phyloP scores from a whole-genome alignment of 75 land plant genomes.

The Cupressus sempervirens region DNA sequence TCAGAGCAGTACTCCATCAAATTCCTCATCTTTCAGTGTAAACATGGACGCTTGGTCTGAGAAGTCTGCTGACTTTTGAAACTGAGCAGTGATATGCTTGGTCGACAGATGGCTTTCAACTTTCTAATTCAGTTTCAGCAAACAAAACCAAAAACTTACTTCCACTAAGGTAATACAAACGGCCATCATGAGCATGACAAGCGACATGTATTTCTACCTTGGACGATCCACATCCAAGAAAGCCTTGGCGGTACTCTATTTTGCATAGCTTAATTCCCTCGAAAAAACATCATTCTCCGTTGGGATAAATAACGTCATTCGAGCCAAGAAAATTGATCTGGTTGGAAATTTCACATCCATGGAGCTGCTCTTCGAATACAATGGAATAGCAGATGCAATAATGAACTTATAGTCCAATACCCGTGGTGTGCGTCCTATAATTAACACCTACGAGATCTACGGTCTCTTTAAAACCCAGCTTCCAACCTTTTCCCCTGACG shows the following conservation, averaged over 20 bases:
- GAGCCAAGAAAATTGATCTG: too few species aligned
- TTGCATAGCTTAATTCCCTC: neutral
- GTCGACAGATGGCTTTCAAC: neutral
- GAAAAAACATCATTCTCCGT: neutral
- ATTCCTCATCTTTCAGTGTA: too few species aligned
- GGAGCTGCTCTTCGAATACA: neutral
- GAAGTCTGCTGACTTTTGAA: too few species aligned
- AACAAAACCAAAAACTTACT: neutral
- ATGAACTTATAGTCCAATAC: neutral
- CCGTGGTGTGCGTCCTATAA: neutral
- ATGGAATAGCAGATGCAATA: neutral
- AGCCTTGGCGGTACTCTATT: neutral
- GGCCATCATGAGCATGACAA: neutral
- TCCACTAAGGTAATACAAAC: neutral
- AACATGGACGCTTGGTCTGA: too few species aligned
- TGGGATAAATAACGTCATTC: neutral
- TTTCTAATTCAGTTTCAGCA: neutral
- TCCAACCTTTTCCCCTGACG: neutral
- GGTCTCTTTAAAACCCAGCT: neutral
- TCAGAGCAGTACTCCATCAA: too few species aligned
- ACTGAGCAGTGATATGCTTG: neutral
- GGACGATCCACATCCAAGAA: too few species aligned
- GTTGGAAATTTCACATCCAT: neutral
- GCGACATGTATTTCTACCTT: too few species aligned
- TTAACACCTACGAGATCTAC: neutral